Percentiles rank a stretch among this genome's conserved stretches.
These are phyloP conservation scores for Flaveria brownii DNA, from an alignment of 129 eudicot genomes.

Conservation along the genomic window DNA sequence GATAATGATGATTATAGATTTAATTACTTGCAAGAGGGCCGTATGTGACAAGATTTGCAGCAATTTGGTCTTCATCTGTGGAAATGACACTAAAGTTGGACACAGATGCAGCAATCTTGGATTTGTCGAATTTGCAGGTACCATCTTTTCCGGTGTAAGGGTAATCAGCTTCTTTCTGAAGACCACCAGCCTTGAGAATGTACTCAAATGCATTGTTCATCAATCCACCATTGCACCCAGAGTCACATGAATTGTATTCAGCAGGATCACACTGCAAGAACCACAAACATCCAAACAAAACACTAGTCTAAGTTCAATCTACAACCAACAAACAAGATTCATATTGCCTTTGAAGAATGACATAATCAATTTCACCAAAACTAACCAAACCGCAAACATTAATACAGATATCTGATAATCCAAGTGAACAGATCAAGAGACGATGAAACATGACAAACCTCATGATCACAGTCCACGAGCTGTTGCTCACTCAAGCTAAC, in stretches of 20 bases:
- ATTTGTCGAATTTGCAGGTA: neutral
- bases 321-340: neutral
- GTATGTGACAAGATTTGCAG: slow-evolving; percentile 17
- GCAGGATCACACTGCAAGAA: slow-evolving; percentile 11
- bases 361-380: neutral
- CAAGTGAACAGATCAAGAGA: neutral
- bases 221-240: slow-evolving; percentile 2
- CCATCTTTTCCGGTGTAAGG: slow-evolving; percentile 11
- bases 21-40: slow-evolving; percentile 27
- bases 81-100: slow-evolving; percentile 3
- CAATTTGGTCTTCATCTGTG: slow-evolving; percentile 22
- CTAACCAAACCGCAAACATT: neutral
- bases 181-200: slow-evolving; percentile 9
- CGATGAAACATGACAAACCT: neutral
- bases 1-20: neutral
- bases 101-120: slow-evolving; percentile 16
- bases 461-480: slow-evolving; percentile 25
- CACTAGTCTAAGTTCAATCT: neutral
- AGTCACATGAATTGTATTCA: slow-evolving; percentile 17
- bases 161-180: slow-evolving; percentile 9
- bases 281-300: neutral
- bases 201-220: slow-evolving; percentile 16
- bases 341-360: neutral
- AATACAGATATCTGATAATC: too few species aligned
- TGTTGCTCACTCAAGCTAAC: slow-evolving; percentile 21